Base-by-base conservation (phyloP, 805 yeast species). In the Hanseniaspora pseudoguilliermondii region DNA sequence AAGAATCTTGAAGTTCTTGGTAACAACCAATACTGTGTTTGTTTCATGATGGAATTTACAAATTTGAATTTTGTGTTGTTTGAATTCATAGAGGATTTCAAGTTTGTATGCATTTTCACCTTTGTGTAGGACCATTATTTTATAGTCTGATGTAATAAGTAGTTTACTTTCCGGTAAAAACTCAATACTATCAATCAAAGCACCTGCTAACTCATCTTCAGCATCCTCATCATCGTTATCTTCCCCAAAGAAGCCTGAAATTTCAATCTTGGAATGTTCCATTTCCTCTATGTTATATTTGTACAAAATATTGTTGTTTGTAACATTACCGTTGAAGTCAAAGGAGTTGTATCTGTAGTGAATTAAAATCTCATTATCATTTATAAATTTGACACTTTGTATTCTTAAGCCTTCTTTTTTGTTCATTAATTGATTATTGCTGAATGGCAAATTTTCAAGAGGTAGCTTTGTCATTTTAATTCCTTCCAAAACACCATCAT, bases 211-310 rank as follows among this genome's bases (percentile, higher is more conserved):
- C 8, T 53, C 50, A 7, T 53, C 56, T 21, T 53, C 56, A 29
- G 56, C 56, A 38, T 39, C 46, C 27, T 53, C 56, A 15, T 39
- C 56, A 3, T 44, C 56, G n/a, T 38, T 46, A 15, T 49, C 44
- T 8, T 38, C 36, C 16, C 27, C 29, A 27, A n/a, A 29, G 34
- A 38, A 53, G 3, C 56, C 56, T 11, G 29, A 25, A 29, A 53
- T 46, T 39, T 39, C 25, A 2, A 53, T 25, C 20, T 44, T 21
- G 5, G 29, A 38, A 23, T 38, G 5, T 27, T 53, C 56, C 56
- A 53, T 53, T 46, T 44, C 56, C 23, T 53, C 56, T 20, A 53
- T 53, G n/a, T 53, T 47, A 35, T 53, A 53, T 8, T 39, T 53
- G 49, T 53, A 53, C 13, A 53, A 10, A 29, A 46, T 10, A 21